These are phyloP conservation scores for Hirsutella rhossiliensis DNA, from an alignment of 2,329 filamentous ascomycete species.

Conservation along the genomic window DNA sequence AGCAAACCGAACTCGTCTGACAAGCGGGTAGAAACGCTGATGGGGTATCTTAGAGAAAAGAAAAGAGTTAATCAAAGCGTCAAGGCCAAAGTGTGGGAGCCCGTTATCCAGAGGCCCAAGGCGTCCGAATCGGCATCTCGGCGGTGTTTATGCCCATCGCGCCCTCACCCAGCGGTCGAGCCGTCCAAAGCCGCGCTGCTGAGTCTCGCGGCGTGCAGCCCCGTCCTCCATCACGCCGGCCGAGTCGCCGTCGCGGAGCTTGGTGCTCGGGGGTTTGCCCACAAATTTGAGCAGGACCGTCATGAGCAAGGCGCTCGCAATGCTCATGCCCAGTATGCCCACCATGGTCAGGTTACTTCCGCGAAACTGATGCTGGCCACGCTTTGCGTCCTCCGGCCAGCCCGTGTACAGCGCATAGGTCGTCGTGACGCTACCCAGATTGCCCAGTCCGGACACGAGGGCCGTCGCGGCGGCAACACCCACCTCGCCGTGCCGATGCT, in stretches of 20 bases:
- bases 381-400: conserved; percentile 64
- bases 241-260: conserved; percentile 26
- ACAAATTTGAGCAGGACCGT: conserved; percentile 48
- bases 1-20: conserved; percentile 25
- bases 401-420: conserved; percentile 85
- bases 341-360: conserved; percentile 84
- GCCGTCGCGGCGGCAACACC: conserved; percentile 79
- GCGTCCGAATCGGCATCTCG: no score
- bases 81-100: neutral
- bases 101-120: neutral
- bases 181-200: conserved; percentile 45
- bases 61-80: conserved; percentile 2
- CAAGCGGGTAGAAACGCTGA: conserved; percentile 30
- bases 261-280: conserved; percentile 39
- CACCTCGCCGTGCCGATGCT: conserved; percentile 78
- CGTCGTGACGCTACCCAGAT: conserved; percentile 74
- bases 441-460: conserved; percentile 76
- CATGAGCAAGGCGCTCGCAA: conserved; percentile 60
- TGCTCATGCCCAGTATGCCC: conserved; percentile 69
- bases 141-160: neutral
- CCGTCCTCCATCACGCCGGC: conserved; percentile 42
- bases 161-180: conserved; percentile 19
- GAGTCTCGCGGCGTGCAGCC: conserved; percentile 44
- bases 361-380: conserved; percentile 59
- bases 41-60: conserved; percentile 29